Base-by-base conservation (phyloP, 108 stramenopile genomes). In the Schizochytrium sp. region DNA sequence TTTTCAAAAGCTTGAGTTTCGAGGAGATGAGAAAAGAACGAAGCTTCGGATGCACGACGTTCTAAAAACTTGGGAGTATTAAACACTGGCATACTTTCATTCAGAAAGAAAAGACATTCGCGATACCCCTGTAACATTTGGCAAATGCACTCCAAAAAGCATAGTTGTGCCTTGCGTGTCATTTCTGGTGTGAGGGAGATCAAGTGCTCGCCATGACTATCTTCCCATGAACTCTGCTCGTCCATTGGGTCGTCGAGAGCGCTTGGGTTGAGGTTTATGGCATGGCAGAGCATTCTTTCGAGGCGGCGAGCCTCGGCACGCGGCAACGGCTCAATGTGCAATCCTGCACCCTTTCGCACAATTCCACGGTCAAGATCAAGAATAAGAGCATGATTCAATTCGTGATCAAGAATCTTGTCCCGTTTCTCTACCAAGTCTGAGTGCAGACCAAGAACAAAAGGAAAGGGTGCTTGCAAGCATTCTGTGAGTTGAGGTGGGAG, bases 41-140 rank as follows among this genome's bases (percentile, higher is more conserved):
- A 38, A 5, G 47, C 76, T 38, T 83, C 76, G 47, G 47, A n/a
- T 10, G 50, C 53, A n/a, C 76, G 76, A 5, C 76, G 76, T 28
- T 83, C 76, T n/a, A 83, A 40, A 28, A 83, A 83, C 28, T 83
- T 83, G 50, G 76, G 76, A n/a, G 76, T 83, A 53, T 83, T 83
- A 50, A 83, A 83, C 50, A 83, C 76, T 17, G 76, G 76, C 76
- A 83, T 83, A 40, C 76, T 83, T 28, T 83, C 76, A 53, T 83
- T 83, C 5, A 83, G 76, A 28, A 83, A 83, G 53, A 83, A 83
- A 8, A 83, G 76, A 42, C 76, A 55, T 28, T 83, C 76, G 10
- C 76, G 76, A 83, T 83, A 83, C 1, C 76, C 76, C 76, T 83
- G 50, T n/a, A 83, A 40, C 50, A 83, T 49, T n/a, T 55, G 53